Evolutionary conservation across 2,329 filamentous ascomycete genomes (phyloP), one percentile per base, ranked within the genome.

Genomic region (Sarocladiaceae sp.): DNA sequence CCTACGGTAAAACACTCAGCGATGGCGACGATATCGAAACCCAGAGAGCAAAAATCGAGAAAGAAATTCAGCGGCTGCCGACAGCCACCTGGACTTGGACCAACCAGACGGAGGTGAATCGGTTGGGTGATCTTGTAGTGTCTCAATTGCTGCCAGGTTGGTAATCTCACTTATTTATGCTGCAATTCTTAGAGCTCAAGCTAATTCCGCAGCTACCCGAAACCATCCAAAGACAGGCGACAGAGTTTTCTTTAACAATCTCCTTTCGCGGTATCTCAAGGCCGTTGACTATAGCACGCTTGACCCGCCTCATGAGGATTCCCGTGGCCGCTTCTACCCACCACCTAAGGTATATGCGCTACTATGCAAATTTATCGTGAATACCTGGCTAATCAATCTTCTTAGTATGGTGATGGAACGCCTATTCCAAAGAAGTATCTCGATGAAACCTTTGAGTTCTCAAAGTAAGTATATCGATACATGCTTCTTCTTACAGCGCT

Each of bases 1-100:
- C n/a, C n/a, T n/a, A n/a, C n/a, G n/a, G n/a, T n/a, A 58, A 60
- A 65, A 52, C 58, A 67, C 61, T n/a, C n/a, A n/a, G n/a, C n/a
- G n/a, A n/a, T n/a, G n/a, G n/a, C n/a, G n/a, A n/a, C n/a, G n/a
- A n/a, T n/a, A n/a, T n/a, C n/a, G n/a, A n/a, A n/a, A n/a, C n/a
- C n/a, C 53, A 53, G 5, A 50, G 59, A 12, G 37, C n/a, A 8
- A 66, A 66, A 56, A 60, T 67, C 2, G 65, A 67, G 54, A 33
- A 55, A 6, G 66, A 68, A 35, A 60, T 67, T n/a, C 33, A 17
- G 15, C 33, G 33, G 6, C 15, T 36, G 15, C 33, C 33, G 8
- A 36, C 33, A 6, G 33, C 33, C 6, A 36, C 33, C 6, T 36
- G 33, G 33, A 17, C 15, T 12, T 36, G 33, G 33, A 6, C 18